Base-by-base conservation (phyloP, 345 rosid genomes). In the Pelargonium nanum region DNA sequence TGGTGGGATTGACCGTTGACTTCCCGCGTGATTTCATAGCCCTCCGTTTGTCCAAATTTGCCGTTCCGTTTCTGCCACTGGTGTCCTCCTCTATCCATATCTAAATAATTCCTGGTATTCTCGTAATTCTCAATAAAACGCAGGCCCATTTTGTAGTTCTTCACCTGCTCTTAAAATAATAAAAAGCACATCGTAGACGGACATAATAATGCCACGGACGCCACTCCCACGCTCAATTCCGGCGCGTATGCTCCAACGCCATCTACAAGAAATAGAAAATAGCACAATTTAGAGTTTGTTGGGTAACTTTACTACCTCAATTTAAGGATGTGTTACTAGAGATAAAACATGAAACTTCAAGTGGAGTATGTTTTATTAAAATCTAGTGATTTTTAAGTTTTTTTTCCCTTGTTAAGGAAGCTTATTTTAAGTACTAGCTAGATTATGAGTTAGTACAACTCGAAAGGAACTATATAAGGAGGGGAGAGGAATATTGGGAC, bases 51-150 rank as follows among this genome's bases (percentile, higher is more conserved):
- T 73, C 64, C 28, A 58, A 21, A 16, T 23, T 58, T 17, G 9
- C 84, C 79, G 77, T 79, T 66, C 84, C 87, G 84, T 82, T 75
- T 75, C 53, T 73, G 72, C 84, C 76, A 73, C 74, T 55, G 53
- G 19, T 5, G 19, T 1, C 66, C 40, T 20, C 22, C 2, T n/a
- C 25, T 15, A 16, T 24, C 45, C 4, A 8, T 26, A 17, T 1
- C 16, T 32, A 23, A 12, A 21, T 21, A 22, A 54, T 0, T 0
- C 1, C 0, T 51, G 69, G 76, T 57, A 70, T 45, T 19, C 1
- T 65, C 54, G 75, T 63, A 55, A 45, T 63, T 65, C 24, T 1
- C 0, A 0, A 0, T 3, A 6, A 50, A 22, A 6, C 0, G 0
- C 0, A 5, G 8, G 61, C 54, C 10, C 32, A 24, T 5, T 10